Conservation (phyloP, 2,329 filamentous ascomycete genomes). For the Curvularia spicifera region DNA sequence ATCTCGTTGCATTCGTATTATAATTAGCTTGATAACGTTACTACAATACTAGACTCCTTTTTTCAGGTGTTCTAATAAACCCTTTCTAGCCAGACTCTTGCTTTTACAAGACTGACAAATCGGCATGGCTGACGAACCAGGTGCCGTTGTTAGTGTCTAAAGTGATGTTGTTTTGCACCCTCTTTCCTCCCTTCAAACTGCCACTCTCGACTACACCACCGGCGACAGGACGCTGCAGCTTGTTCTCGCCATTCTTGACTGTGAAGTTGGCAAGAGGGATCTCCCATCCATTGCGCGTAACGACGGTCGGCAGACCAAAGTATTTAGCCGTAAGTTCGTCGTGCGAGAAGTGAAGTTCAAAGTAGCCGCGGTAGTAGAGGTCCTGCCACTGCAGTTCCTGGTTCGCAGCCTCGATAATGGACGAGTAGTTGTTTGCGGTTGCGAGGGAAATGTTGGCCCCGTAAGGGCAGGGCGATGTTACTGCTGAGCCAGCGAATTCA, state of each 20-base stretch:
- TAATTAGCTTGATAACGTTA: not conserved
- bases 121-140: slow-evolving; percentile 43
- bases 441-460: slow-evolving; percentile 65
- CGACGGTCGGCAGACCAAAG: slow-evolving; percentile 68
- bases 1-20: not conserved
- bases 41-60: not conserved
- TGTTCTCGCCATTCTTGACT: slow-evolving; percentile 67
- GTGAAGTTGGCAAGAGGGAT: slow-evolving; percentile 74
- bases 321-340: slow-evolving; percentile 67
- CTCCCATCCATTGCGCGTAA: slow-evolving; percentile 67
- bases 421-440: slow-evolving; percentile 55
- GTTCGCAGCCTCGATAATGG: slow-evolving; percentile 56
- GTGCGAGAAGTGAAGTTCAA: slow-evolving; percentile 62
- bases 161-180: slow-evolving; percentile 44
- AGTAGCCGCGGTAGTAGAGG: slow-evolving; percentile 76
- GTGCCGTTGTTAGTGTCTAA: slow-evolving; percentile 44
- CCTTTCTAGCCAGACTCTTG: not conserved
- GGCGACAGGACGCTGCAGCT: slow-evolving; percentile 58
- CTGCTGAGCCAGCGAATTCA: slow-evolving; percentile 68
- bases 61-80: not conserved
- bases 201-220: slow-evolving; percentile 63
- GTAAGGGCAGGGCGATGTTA: slow-evolving; percentile 65
- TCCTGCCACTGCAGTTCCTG: slow-evolving; percentile 75
- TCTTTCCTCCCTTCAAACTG: slow-evolving; percentile 58
- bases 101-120: slow-evolving; percentile 32